These are phyloP conservation scores for Clavariopsis aquatica DNA, from an alignment of 495 filamentous ascomycete species.

Conservation along the genomic window DNA sequence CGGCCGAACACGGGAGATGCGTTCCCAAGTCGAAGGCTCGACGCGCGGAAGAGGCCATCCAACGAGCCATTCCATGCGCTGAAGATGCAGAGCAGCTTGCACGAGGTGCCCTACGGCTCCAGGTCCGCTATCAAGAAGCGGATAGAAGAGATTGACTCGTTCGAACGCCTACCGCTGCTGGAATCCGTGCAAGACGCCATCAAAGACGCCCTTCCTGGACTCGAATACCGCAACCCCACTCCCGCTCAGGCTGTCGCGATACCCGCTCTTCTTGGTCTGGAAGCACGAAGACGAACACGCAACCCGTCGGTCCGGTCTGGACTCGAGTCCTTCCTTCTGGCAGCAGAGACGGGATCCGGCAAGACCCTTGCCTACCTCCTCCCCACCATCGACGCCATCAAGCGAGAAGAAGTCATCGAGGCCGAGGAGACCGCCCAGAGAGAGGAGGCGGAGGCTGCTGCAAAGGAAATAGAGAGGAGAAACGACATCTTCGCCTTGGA, in stretches of 20 bases:
- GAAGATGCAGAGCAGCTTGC: conserved; percentile 87
- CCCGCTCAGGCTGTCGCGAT: conserved; percentile 88
- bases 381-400: conserved; percentile 78
- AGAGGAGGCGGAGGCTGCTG: conserved; percentile 52
- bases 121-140: conserved; percentile 67
- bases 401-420: conserved; percentile 64
- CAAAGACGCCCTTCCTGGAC: conserved; percentile 67
- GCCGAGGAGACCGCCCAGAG: conserved; percentile 55
- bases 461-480: conserved; percentile 51
- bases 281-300: conserved; percentile 36
- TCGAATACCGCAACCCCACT: conserved; percentile 74
- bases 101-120: conserved; percentile 70
- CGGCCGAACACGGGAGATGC: background rate
- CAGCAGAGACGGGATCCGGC: conserved; percentile 94
- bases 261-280: conserved; percentile 65
- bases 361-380: conserved; percentile 93
- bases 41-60: conserved; percentile 24
- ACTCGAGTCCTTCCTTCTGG: conserved; percentile 79
- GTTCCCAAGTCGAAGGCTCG: conserved; percentile 38
- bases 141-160: conserved; percentile 69
- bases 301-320: conserved; percentile 46
- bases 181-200: conserved; percentile 74
- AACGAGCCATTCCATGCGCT: conserved; percentile 70
- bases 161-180: conserved; percentile 75
- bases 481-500: conserved; percentile 56